Evolutionary conservation across 2,329 filamentous ascomycete genomes (phyloP).

Genomic region (Aspergillus proliferans): DNA sequence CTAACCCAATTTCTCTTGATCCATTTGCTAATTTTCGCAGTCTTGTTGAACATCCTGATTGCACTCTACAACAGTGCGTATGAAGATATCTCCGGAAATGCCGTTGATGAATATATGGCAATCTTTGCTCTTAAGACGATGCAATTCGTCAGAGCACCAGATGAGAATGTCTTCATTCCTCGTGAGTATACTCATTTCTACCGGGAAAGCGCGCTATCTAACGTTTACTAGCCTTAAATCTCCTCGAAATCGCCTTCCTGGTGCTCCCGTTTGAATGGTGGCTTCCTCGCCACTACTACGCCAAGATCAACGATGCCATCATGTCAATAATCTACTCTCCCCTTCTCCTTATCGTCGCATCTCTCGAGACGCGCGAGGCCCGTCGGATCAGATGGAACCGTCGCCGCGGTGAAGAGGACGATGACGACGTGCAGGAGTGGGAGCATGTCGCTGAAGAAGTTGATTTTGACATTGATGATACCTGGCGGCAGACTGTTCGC

Average conservation of each 20-base stretch:
- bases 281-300: constrained; percentile 68
- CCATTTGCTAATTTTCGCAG: constrained; percentile 22
- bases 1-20: neutral
- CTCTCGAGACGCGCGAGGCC: constrained; percentile 62
- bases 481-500: constrained; percentile 76
- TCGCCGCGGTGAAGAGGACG: constrained; percentile 74
- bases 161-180: constrained; percentile 97
- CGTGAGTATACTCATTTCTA: constrained; percentile 37
- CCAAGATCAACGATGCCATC: constrained; percentile 76
- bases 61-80: constrained; percentile 96
- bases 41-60: constrained; percentile 92
- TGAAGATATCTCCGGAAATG: constrained; percentile 86
- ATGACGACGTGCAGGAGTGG: constrained; percentile 87
- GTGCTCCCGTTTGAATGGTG: constrained; percentile 90
- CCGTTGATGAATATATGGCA: constrained; percentile 90
- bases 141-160: constrained; percentile 91
- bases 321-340: constrained; percentile 85
- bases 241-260: constrained; percentile 78
- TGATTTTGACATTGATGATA: constrained; percentile 70
- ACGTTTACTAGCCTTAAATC: constrained; percentile 61
- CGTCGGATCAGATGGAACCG: constrained; percentile 66
- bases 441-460: constrained; percentile 66
- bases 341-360: constrained; percentile 70
- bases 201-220: neutral
- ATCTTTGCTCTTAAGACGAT: constrained; percentile 91